Evolutionary conservation across 2,329 filamentous ascomycete species (phyloP).

Genomic region (Chrysosphaeria jannelii): DNA sequence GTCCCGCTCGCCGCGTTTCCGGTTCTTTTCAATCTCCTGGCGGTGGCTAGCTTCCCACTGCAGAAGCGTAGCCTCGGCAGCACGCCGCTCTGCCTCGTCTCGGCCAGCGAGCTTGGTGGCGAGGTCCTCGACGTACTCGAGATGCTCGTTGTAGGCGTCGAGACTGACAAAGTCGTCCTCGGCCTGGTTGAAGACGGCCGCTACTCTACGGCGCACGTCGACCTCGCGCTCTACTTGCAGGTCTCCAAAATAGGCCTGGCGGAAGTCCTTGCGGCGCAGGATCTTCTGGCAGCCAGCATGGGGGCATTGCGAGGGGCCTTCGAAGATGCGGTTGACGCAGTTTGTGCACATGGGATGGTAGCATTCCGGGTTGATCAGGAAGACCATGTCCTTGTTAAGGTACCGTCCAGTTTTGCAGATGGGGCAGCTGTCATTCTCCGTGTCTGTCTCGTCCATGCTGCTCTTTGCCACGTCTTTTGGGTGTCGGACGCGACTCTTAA

Average conservation of each 20-base stretch:
- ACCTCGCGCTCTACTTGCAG: slow-evolving; percentile 73
- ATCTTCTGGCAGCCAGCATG: slow-evolving; percentile 71
- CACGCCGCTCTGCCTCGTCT: no score
- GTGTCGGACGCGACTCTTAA: no score
- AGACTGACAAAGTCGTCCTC: slow-evolving; percentile 79
- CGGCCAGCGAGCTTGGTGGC: slow-evolving; percentile 17
- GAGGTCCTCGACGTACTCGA: slow-evolving; percentile 72
- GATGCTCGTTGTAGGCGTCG: slow-evolving; percentile 69
- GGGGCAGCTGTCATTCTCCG: slow-evolving; percentile 44
- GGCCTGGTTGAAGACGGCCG: slow-evolving; percentile 53
- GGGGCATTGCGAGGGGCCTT: slow-evolving; percentile 73
- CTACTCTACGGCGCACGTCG: slow-evolving; percentile 60
- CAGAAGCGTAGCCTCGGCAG: slow-evolving; percentile 18
- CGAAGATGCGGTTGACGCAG: slow-evolving; percentile 85
- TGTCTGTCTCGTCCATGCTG: neutral
- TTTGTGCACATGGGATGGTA: slow-evolving; percentile 98
- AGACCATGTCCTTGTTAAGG: slow-evolving; percentile 77
- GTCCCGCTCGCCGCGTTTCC: slow-evolving; percentile 17
- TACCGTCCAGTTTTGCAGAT: slow-evolving; percentile 94
- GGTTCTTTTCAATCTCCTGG: slow-evolving; percentile 32
- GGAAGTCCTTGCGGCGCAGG: slow-evolving; percentile 57
- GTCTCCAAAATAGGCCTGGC: slow-evolving; percentile 70
- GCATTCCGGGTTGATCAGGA: slow-evolving; percentile 93
- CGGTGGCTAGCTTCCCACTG: slow-evolving; percentile 48
- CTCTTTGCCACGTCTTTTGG: no score